These are phyloP conservation scores for Ascodesmis nigricans DNA, from an alignment of 495 filamentous ascomycete genomes.

Conservation along the genomic window DNA sequence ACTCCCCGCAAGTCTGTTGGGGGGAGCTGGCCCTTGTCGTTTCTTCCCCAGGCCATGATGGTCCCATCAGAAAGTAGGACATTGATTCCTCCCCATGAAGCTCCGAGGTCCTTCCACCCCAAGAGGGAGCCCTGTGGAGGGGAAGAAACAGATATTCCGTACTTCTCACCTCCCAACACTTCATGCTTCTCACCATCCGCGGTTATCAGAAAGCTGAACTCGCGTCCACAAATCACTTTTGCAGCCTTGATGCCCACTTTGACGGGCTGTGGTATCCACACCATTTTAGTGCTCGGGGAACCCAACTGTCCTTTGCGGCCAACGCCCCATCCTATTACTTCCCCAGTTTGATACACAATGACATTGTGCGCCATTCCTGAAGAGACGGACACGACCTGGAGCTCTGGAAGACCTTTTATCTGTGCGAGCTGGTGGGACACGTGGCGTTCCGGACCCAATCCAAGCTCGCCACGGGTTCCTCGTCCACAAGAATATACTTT, in stretches of 20 bases:
- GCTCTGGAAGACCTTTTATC: too few species aligned
- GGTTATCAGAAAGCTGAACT: slow-evolving; percentile 51
- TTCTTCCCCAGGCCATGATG: slow-evolving; percentile 47
- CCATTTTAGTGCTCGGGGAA: slow-evolving; percentile 24
- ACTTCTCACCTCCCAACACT: slow-evolving; percentile 36
- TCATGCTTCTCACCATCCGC: slow-evolving; percentile 33
- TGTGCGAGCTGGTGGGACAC: slow-evolving; percentile 19
- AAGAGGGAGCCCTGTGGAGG: slow-evolving; percentile 22
- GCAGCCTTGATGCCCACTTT: slow-evolving; percentile 32
- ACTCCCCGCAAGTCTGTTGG: slow-evolving; percentile 32
- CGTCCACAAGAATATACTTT: slow-evolving; percentile 39
- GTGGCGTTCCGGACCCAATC: slow-evolving; percentile 33
- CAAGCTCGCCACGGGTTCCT: slow-evolving; percentile 50
- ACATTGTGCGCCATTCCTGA: slow-evolving; percentile 61
- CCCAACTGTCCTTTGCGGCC: slow-evolving; percentile 71
- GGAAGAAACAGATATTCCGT: slow-evolving; percentile 30
- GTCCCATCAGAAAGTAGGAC: slow-evolving; percentile 35
- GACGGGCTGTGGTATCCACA: slow-evolving; percentile 38
- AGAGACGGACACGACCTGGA: slow-evolving; percentile 33
- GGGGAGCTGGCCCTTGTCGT: slow-evolving; percentile 66
- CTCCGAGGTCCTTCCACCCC: slow-evolving; percentile 35
- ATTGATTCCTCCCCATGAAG: slow-evolving; percentile 59
- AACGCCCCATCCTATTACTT: slow-evolving; percentile 73
- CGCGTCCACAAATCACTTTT: slow-evolving; percentile 50
- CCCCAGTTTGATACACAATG: slow-evolving; percentile 47